Evolutionary conservation across 306 rosid genomes (phyloP).

Genomic region (Erythrophleum fordii): DNA sequence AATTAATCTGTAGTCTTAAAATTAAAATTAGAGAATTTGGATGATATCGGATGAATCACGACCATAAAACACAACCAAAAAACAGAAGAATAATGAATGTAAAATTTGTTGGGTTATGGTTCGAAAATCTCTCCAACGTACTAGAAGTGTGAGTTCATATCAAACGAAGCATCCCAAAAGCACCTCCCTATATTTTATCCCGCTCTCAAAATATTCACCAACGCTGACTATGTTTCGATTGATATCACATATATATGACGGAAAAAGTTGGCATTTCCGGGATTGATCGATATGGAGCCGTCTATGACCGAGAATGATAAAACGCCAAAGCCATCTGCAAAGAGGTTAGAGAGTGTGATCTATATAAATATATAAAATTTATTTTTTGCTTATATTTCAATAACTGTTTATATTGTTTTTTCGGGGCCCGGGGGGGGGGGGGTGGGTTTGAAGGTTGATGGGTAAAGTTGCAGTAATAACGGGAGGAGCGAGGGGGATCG

Average conservation of each 20-base stretch:
- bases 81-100: background rate
- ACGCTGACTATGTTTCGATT: background rate
- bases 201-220: background rate
- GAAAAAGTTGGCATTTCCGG: background rate
- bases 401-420: background rate
- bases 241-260: constrained; percentile 10
- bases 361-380: background rate
- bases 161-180: constrained; percentile 13
- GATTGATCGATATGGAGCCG: constrained; percentile 45
- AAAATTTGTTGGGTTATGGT: background rate
- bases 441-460: constrained; percentile 44
- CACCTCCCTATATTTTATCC: background rate
- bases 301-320: constrained; percentile 21
- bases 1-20: no score
- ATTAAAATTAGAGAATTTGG: background rate
- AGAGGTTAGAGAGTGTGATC: constrained; percentile 45
- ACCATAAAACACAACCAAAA: background rate
- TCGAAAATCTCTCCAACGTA: constrained; percentile 52
- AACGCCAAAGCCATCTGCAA: constrained; percentile 39
- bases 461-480: constrained; percentile 76
- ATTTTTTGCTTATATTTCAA: background rate
- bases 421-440: no score
- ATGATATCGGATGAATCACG: constrained; percentile 29
- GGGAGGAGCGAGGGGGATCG: constrained; percentile 90
- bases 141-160: constrained; percentile 42